phyloP scores from a whole-genome alignment of 306 rosid genomes.

The Comarum palustre region DNA sequence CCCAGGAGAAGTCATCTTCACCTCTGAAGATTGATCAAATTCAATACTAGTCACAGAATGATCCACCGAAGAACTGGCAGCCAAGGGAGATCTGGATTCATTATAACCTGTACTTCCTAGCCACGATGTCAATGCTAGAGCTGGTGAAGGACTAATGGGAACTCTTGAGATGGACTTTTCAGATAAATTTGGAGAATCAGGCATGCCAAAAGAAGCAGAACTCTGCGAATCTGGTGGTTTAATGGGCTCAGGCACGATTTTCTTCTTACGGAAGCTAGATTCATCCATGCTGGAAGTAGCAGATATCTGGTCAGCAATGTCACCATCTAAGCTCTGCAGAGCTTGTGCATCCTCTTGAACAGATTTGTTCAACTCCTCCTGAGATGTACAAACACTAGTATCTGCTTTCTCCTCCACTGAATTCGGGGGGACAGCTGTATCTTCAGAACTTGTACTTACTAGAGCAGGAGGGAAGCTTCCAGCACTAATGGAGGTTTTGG shows the following conservation, averaged over 20 bases:
- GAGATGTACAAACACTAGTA: slow-evolving; percentile 32
- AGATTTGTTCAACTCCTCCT: slow-evolving; percentile 42
- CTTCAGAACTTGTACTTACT: slow-evolving; percentile 91
- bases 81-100: slow-evolving; percentile 56
- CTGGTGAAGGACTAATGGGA: slow-evolving; percentile 63
- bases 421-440: slow-evolving; percentile 43
- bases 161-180: slow-evolving; percentile 70
- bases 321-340: slow-evolving; percentile 60
- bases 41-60: slow-evolving; percentile 54
- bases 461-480: slow-evolving; percentile 94
- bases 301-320: slow-evolving; percentile 66
- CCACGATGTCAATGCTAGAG: slow-evolving; percentile 79
- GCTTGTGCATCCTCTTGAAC: slow-evolving; percentile 43
- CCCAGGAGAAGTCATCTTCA: slow-evolving; percentile 58
- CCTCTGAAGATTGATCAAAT: slow-evolving; percentile 64
- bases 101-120: slow-evolving; percentile 61
- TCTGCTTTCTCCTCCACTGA: slow-evolving; percentile 47
- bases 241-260: slow-evolving; percentile 42
- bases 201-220: slow-evolving; percentile 54
- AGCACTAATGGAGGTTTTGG: slow-evolving; percentile 78
- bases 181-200: slow-evolving; percentile 75
- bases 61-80: slow-evolving; percentile 65
- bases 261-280: slow-evolving; percentile 48
- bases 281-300: slow-evolving; percentile 62
- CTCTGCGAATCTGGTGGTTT: slow-evolving; percentile 66